Evolutionary conservation across 805 yeast species (phyloP), one percentile per base, ranked within the genome.

Genomic region (Wickerhamiella shivajii): DNA sequence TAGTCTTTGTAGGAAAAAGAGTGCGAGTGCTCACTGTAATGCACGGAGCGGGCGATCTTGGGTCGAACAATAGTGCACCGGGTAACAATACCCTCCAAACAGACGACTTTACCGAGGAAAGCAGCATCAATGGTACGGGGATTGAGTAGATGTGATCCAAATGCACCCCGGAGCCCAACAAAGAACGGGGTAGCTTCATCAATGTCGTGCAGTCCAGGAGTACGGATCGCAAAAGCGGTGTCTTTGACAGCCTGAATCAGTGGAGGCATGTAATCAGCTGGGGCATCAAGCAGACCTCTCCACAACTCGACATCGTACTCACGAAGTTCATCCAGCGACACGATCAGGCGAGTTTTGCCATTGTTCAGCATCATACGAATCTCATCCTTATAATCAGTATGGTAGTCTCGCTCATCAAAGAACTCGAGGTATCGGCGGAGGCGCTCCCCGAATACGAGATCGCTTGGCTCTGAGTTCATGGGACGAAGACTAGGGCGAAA

Each of bases 81-180:
- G 1, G 97, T 87, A 12, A 90, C 94, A 46, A 90, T 90, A 36
- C 98, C 98, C 57, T 90, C 96, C 16, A 90, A 64, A 1, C 93
- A 74, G 27, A 90, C 71, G 68, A 87, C 61, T 50, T 76, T 75
- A 36, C 93, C 83, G 33, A 90, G 61, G 43, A 71, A 76, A 10
- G 66, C 57, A 2, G 97, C 76, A 39, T 75, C 70, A 37, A 90
- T 72, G 3, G 94, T 73, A 49, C 97, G 69, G 14, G 98, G 96
- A 16, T 84, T 76, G 18, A 87, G 74, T 28, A 77, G 68, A 51
- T 84, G 85, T 36, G 74, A 70, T 36, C 97, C 97, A 56, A 90
- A 83, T 0, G 96, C 74, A 34, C 98, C 98, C 45, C 69, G 72
- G 57, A 87, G 83, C 0, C 85, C 77, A 11, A 90, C 55, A 47